Evolutionary conservation across 805 yeast species (phyloP), one percentile per base, ranked within the genome.

Genomic region (Wickerhamia fluorescens): DNA sequence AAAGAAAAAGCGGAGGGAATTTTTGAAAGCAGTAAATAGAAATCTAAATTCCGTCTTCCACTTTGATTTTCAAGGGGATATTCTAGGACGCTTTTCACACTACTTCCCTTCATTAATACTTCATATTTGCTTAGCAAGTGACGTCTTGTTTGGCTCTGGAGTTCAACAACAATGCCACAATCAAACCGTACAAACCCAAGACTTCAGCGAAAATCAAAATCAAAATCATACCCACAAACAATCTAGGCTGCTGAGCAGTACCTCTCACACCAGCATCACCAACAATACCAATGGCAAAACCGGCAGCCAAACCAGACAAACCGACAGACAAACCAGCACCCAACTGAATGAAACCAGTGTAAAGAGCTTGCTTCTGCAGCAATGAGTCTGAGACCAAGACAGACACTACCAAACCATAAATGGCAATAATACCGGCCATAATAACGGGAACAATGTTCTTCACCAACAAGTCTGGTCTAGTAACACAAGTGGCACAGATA

Each of bases 211-310:
- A 89, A 86, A 89, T 89, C 66, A 89, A 82, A 61, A 89, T 89
- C 69, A 89, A 78, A 69, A 89, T 85, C 94, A 89, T 89, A 61
- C 97, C 97, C 42, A 89, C 97, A 63, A 89, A 89, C 54, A 89
- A 75, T 73, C 96, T 83, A 58, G 96, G 96, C 68, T 89, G 98
- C 64, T 88, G 96, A 40, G 95, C 92, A 44, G 88, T 80, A 65
- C 96, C 95, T 72, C 97, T 84, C 35, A 89, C 97, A 74, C 98
- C 98, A 35, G 95, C 96, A 60, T 89, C 98, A 61, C 98, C 98
- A 45, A 89, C 98, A 46, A 89, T 89, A 68, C 98, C 98, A 67
- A 89, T 89, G 60, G 98, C 96, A 55, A 86, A 89, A 47, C 98
- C 98, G 42, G 96, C 96, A 55, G 97, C 96, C 56, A 89, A 73